Percentiles rank a stretch among this genome's conserved stretches.
Evolutionary conservation across 2,329 filamentous ascomycete species (phyloP).

Genomic region (Gaeumannomyces sp.): DNA sequence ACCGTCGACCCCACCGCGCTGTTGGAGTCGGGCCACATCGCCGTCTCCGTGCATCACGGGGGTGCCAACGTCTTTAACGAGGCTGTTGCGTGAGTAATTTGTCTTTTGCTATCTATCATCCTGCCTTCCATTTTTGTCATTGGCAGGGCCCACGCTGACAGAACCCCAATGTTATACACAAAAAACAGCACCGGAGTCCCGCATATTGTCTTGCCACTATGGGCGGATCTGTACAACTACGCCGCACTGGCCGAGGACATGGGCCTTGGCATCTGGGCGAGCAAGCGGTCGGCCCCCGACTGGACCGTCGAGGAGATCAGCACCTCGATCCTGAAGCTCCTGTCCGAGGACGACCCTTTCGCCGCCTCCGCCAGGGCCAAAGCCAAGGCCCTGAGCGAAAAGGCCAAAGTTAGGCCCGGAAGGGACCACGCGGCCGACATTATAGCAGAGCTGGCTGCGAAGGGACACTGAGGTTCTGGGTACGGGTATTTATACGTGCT

Average conservation of each 20-base stretch:
- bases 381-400: constrained; percentile 16
- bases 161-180: not conserved
- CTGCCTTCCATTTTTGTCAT: not conserved
- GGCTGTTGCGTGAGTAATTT: constrained; percentile 30
- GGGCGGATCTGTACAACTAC: constrained; percentile 41
- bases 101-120: not conserved
- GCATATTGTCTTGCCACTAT: constrained; percentile 39
- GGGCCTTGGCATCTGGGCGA: constrained; percentile 35
- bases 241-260: constrained; percentile 35
- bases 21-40: constrained; percentile 28
- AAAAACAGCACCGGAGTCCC: constrained; percentile 33
- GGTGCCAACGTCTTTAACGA: constrained; percentile 38
- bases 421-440: constrained; percentile 13
- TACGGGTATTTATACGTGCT: not conserved
- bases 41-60: constrained; percentile 32
- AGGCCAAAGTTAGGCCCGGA: constrained; percentile 8
- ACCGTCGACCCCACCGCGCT: constrained; percentile 26
- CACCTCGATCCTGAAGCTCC: constrained; percentile 20
- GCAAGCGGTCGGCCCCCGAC: constrained; percentile 26
- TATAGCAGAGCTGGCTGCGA: constrained; percentile 3
- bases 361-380: constrained; percentile 14
- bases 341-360: constrained; percentile 12
- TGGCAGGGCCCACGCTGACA: constrained; percentile 19
- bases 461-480: not conserved
- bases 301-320: constrained; percentile 22